phyloP scores from a whole-genome alignment of 495 filamentous ascomycete species.

The Penicillium egyptiacum region DNA sequence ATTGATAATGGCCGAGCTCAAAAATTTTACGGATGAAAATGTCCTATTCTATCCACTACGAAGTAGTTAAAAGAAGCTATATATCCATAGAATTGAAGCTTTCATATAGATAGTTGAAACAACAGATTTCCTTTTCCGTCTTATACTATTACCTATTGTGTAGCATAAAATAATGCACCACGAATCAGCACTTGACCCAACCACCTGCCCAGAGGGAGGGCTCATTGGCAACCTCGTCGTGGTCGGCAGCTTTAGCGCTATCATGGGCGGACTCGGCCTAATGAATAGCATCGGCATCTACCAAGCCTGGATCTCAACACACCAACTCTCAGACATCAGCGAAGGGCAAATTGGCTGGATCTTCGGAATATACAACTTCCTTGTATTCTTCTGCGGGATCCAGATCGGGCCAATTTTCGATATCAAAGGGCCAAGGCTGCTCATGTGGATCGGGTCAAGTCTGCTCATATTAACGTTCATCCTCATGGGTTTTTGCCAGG shows the following conservation, averaged over 20 bases:
- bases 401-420: constrained; percentile 57
- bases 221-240: constrained; percentile 66
- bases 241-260: constrained; percentile 63
- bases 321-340: constrained; percentile 56
- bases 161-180: constrained; percentile 19
- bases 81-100: not conserved
- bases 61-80: not conserved
- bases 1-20: constrained; percentile 3
- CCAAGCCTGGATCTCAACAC: constrained; percentile 61
- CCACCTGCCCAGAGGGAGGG: constrained; percentile 61
- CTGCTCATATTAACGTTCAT: constrained; percentile 42
- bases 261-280: constrained; percentile 64
- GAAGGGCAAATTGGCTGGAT: constrained; percentile 68
- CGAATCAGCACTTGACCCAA: constrained; percentile 16
- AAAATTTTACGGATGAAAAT: not conserved
- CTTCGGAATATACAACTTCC: constrained; percentile 66
- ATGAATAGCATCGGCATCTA: constrained; percentile 73
- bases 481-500: constrained; percentile 41
- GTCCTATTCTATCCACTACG: not conserved
- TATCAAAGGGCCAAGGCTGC: constrained; percentile 42
- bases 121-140: not conserved
- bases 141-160: not conserved
- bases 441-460: constrained; percentile 46
- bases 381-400: constrained; percentile 59
- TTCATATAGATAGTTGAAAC: not conserved